phyloP scores from a whole-genome alignment of 164 flowering plant species.

The Buxus sempervirens region DNA sequence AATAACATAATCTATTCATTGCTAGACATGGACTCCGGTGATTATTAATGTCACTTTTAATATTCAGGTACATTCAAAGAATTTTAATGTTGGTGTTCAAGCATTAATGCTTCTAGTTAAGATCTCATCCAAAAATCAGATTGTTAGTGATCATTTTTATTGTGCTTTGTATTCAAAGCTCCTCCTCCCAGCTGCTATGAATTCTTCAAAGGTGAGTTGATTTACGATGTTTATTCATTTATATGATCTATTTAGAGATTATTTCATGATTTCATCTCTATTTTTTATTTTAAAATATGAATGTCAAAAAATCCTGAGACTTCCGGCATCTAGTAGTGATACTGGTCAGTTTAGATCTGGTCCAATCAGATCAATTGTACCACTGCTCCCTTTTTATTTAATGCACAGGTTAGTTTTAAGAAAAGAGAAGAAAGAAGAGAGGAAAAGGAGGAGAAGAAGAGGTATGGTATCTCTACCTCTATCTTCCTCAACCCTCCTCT shows the following conservation, averaged over 20 bases:
- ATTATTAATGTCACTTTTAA: background rate
- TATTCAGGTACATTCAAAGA: slow-evolving; percentile 88
- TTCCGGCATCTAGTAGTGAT: no score
- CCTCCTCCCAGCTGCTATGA: slow-evolving; percentile 80
- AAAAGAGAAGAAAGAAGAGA: no score
- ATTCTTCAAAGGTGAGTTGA: slow-evolving; percentile 73
- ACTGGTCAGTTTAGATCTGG: no score
- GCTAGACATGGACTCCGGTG: background rate
- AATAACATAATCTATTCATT: background rate
- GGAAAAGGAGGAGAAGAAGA: no score
- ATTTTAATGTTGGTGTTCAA: slow-evolving; percentile 93
- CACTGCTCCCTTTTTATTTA: no score
- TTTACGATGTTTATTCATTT: background rate
- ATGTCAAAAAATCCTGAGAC: no score
- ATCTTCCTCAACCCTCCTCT: no score
- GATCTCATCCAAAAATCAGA: slow-evolving; percentile 83
- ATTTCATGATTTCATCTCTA: background rate
- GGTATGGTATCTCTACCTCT: no score
- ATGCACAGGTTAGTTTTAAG: no score
- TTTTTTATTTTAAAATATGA: no score
- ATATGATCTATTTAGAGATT: background rate
- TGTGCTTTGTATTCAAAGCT: slow-evolving; percentile 93
- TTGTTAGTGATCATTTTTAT: slow-evolving; percentile 89
- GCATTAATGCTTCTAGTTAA: slow-evolving; percentile 93
- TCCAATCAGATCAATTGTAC: no score